Evolutionary conservation across 2,329 filamentous ascomycete species (phyloP), one percentile per base, ranked within the genome.

Genomic region (Teratosphaeria destructans): DNA sequence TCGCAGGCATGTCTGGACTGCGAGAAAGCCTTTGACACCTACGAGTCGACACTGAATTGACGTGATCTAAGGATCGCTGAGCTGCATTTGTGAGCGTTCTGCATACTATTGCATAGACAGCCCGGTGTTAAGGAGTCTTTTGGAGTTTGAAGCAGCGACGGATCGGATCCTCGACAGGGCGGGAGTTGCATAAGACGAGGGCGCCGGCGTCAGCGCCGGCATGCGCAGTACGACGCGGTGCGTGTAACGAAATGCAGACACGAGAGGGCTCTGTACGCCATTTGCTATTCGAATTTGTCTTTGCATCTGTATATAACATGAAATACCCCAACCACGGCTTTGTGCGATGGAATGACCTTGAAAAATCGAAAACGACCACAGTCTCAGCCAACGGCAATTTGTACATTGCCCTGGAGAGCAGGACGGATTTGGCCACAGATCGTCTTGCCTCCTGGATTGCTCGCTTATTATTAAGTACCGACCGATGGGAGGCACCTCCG

Each of bases 1-100:
- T 10, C 7, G 39, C 47, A 79, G 77, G 67, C 76, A 78, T 67
- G 74, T 78, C 62, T 78, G 76, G 76, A 78, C 75, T 32, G 77
- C 77, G 53, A 72, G 76, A 59, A 73, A 74, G 63, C 77, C 76
- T 39, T 14, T n/a, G 53, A 12, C 23, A 32, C 34, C 53, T 49
- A 49, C 16, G 43, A 49, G 43, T 49, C 43, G 43, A 10, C 43
- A 49, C 43, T 49, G 43, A 49, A 19, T 39, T 12, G 37, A 39
- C 4, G 12, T 12, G 37, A 11, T 32, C 29, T 5, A 11, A 7
- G 11, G 37, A 39, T 39, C 37, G 16, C 16, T 39, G 43, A 49
- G 43, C 43, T 7, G 43, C 43, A 49, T 49, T 49, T 49, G 43
- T 49, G 43, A 49, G 43, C 43, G 43, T 49, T 49, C 43, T 49